phyloP scores from a whole-genome alignment of 495 filamentous ascomycete species.

The Neurospora intermedia region DNA sequence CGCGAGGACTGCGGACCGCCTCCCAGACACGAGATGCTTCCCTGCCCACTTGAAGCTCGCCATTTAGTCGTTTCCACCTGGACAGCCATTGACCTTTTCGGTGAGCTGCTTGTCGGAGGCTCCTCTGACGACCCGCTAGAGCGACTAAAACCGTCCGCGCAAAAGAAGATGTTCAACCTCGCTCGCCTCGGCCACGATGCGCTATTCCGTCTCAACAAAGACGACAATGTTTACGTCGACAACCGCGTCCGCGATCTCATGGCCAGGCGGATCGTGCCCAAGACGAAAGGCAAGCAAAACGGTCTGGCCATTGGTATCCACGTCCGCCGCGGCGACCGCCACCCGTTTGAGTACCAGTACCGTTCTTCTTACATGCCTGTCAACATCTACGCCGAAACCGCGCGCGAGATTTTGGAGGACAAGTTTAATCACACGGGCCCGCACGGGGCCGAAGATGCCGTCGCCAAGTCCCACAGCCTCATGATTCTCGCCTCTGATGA shows the following conservation, averaged over 20 bases:
- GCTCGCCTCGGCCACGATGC: slow-evolving; percentile 52
- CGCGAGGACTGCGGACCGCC: slow-evolving; percentile 47
- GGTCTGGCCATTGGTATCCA: slow-evolving; percentile 54
- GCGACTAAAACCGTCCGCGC: slow-evolving; percentile 24
- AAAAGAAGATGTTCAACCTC: slow-evolving; percentile 44
- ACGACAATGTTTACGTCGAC: slow-evolving; percentile 46
- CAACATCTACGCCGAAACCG: slow-evolving; percentile 42
- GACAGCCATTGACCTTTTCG: slow-evolving; percentile 47
- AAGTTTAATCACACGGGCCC: slow-evolving; percentile 23
- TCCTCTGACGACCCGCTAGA: slow-evolving; percentile 37
- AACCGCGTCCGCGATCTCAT: slow-evolving; percentile 38
- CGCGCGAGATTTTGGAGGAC: slow-evolving; percentile 32
- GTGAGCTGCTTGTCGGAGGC: slow-evolving; percentile 35
- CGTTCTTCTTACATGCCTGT: slow-evolving; percentile 58
- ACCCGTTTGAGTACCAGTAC: slow-evolving; percentile 57
- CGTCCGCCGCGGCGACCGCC: slow-evolving; percentile 60
- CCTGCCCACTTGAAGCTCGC: slow-evolving; percentile 56
- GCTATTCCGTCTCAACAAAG: slow-evolving; percentile 49
- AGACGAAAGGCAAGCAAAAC: slow-evolving; percentile 21
- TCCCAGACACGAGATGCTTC: slow-evolving; percentile 51
- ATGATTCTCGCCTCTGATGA: slow-evolving; percentile 62
- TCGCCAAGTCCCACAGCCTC: slow-evolving; percentile 29
- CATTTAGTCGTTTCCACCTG: slow-evolving; percentile 61
- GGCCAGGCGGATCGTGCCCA: slow-evolving; percentile 29
- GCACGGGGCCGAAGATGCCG: slow-evolving; percentile 19